These are phyloP conservation scores for Xylaria sp. DNA, from an alignment of 2,329 filamentous ascomycete genomes.

Conservation along the genomic window DNA sequence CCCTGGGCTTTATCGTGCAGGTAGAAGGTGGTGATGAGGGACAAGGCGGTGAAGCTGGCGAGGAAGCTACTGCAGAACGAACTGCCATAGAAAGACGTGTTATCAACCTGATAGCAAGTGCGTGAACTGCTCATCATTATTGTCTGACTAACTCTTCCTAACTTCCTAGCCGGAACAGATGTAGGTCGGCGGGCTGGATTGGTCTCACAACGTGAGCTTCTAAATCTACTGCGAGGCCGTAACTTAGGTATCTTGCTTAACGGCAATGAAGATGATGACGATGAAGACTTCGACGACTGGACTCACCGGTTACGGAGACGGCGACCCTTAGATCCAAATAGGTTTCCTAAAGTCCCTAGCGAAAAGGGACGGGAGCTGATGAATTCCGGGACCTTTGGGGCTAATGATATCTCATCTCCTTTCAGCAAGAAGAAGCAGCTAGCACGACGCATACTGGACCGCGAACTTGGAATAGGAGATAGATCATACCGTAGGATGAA, in stretches of 20 bases:
- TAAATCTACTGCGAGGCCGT: slow-evolving; percentile 54
- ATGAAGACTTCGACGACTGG: slow-evolving; percentile 51
- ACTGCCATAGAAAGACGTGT: slow-evolving; percentile 38
- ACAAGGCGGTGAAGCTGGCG: slow-evolving; percentile 38
- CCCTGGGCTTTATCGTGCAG: slow-evolving; percentile 46
- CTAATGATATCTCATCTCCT: slow-evolving; percentile 62
- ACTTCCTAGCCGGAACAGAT: slow-evolving; percentile 43
- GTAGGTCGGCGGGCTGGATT: slow-evolving; percentile 42
- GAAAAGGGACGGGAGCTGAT: slow-evolving; percentile 81
- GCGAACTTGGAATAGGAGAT: slow-evolving; percentile 79
- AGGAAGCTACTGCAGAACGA: slow-evolving; percentile 36
- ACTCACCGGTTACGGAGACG: slow-evolving; percentile 59
- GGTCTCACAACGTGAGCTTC: slow-evolving; percentile 52
- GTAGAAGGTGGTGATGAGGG: slow-evolving; percentile 48
- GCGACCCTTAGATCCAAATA: slow-evolving; percentile 59
- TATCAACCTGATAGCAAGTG: slow-evolving; percentile 48
- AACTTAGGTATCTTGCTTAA: slow-evolving; percentile 53
- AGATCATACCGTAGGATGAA: slow-evolving; percentile 69
- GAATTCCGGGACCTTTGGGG: slow-evolving; percentile 83
- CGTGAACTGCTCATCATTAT: slow-evolving; percentile 28
- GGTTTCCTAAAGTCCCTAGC: slow-evolving; percentile 87
- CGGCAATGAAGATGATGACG: slow-evolving; percentile 47
- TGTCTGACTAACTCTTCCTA: neutral
- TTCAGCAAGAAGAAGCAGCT: slow-evolving; percentile 68
- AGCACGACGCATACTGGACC: slow-evolving; percentile 77